Conservation (phyloP, 495 filamentous ascomycete species). For the Penicillium subrubescens region DNA sequence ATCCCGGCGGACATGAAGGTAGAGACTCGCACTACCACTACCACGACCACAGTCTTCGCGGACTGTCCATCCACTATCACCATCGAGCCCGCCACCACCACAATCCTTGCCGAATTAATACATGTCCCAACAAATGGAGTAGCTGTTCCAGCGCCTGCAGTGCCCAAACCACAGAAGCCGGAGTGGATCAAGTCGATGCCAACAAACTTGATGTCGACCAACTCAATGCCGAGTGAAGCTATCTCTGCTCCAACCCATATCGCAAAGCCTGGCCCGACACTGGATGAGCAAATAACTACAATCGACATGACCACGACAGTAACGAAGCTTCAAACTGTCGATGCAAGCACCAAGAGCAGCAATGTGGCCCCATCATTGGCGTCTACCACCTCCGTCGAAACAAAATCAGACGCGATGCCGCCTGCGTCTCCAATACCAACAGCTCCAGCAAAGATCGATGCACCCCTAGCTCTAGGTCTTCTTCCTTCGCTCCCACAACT, state of each 20-base stretch:
- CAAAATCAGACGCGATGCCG: neutral
- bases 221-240: neutral
- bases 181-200: neutral
- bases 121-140: conserved; percentile 4
- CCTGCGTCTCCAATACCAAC: neutral
- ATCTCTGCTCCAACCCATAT: neutral
- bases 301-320: conserved; percentile 20
- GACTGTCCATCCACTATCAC: conserved; percentile 22
- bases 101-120: conserved; percentile 7
- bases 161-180: neutral
- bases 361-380: neutral
- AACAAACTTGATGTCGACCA: neutral
- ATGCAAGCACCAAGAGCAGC: neutral
- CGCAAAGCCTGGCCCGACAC: neutral
- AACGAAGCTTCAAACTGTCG: conserved; percentile 6
- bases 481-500: neutral
- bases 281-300: conserved; percentile 15
- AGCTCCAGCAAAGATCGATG: neutral
- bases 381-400: neutral
- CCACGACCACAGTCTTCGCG: conserved; percentile 31
- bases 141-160: neutral
- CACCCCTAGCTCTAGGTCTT: neutral
- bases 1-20: conserved; percentile 20
- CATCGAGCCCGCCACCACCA: conserved; percentile 13
- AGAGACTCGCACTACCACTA: conserved; percentile 22